phyloP scores from a whole-genome alignment of 257 asterid genomes.

The Gentiana dahurica region DNA sequence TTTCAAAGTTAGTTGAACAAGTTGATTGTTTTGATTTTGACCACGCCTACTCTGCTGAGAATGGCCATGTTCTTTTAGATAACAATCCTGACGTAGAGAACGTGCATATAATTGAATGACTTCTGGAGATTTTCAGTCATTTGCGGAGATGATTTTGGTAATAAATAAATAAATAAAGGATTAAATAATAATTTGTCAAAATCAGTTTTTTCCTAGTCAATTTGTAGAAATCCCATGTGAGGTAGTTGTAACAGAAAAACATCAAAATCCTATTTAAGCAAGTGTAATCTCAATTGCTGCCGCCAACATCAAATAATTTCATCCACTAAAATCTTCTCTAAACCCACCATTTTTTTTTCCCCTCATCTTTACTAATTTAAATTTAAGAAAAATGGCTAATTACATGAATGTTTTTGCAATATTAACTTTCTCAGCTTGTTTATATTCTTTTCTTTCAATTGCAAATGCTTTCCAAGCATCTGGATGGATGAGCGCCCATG shows the following conservation, averaged over 20 bases:
- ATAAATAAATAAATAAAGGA: not conserved
- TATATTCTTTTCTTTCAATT: slow-evolving; percentile 7
- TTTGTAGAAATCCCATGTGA: slow-evolving; percentile 26
- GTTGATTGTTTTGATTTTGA: slow-evolving; percentile 8
- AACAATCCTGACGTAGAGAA: slow-evolving; percentile 1
- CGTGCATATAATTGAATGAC: slow-evolving; percentile 24
- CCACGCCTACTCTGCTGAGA: slow-evolving; percentile 11
- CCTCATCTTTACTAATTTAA: not conserved
- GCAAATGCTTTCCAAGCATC: slow-evolving; percentile 27
- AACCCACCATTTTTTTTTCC: not conserved
- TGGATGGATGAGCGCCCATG: slow-evolving; percentile 29
- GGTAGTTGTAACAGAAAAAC: slow-evolving; percentile 18
- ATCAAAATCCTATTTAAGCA: slow-evolving; percentile 4
- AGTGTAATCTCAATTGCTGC: slow-evolving; percentile 3
- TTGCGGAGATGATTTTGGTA: not conserved
- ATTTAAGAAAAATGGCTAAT: slow-evolving; percentile 8
- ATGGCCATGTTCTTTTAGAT: slow-evolving; percentile 14
- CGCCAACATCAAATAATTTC: slow-evolving; percentile 3
- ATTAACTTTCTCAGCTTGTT: slow-evolving; percentile 9
- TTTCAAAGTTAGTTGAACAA: not conserved
- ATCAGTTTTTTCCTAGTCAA: not conserved
- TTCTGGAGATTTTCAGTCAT: slow-evolving; percentile 10
- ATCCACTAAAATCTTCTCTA: slow-evolving; percentile 7
- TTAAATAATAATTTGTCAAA: not conserved
- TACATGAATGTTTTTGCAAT: slow-evolving; percentile 7